phyloP scores from a whole-genome alignment of 2,329 filamentous ascomycete species.

The Cladophialophora yegresii region DNA sequence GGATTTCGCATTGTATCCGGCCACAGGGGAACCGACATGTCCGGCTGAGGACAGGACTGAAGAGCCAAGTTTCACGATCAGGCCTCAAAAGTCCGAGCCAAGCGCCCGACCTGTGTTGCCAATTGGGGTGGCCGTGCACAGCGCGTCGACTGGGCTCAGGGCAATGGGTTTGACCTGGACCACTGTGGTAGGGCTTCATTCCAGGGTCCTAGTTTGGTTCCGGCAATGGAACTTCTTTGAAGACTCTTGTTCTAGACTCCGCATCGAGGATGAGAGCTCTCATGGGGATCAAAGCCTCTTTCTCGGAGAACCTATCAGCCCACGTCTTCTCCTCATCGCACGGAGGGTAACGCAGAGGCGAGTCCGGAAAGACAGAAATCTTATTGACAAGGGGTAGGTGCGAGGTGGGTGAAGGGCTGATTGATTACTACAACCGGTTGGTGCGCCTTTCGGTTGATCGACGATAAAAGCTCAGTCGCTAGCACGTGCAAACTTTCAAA shows the following conservation, averaged over 20 bases:
- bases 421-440: neutral
- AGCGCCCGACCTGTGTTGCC: slow-evolving; percentile 15
- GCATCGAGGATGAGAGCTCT: slow-evolving; percentile 2
- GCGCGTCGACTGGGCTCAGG: slow-evolving; percentile 33
- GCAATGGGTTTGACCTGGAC: slow-evolving; percentile 33
- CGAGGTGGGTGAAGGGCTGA: neutral
- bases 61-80: neutral
- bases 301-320: neutral
- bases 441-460: neutral
- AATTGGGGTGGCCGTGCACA: slow-evolving; percentile 13
- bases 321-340: neutral
- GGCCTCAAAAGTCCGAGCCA: neutral
- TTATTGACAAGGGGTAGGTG: neutral
- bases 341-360: too few species aligned
- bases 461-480: neutral
- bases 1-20: slow-evolving; percentile 18
- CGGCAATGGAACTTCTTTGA: slow-evolving; percentile 6
- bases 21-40: neutral
- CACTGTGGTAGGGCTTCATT: slow-evolving; percentile 12
- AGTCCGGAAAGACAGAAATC: neutral
- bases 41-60: neutral
- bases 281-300: neutral
- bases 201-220: neutral
- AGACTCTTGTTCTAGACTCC: neutral
- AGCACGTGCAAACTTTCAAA: too few species aligned